Conservation (phyloP, 2,329 filamentous ascomycete species). For the Ceratocystis huliohia region DNA sequence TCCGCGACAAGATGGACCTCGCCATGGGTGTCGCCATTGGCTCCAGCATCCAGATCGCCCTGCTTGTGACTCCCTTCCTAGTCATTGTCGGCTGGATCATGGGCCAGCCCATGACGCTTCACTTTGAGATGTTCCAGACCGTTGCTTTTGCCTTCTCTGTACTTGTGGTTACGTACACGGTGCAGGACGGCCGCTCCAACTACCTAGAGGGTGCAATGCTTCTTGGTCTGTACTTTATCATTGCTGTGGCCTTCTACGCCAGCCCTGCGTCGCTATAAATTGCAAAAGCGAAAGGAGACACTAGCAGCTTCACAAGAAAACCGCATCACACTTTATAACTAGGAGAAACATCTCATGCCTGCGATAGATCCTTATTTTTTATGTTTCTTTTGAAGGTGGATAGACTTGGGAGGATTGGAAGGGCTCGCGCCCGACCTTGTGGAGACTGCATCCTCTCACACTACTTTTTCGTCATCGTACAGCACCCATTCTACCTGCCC, state of each 20-base stretch:
- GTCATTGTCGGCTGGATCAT: slow-evolving; percentile 73
- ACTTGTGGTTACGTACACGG: slow-evolving; percentile 61
- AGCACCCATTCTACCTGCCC: too few species aligned
- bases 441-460: too few species aligned
- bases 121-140: slow-evolving; percentile 82
- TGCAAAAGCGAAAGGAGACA: background rate
- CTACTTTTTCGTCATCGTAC: too few species aligned
- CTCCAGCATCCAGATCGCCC: slow-evolving; percentile 69
- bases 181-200: slow-evolving; percentile 73
- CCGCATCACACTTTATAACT: too few species aligned
- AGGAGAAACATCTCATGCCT: background rate
- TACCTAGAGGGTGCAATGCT: slow-evolving; percentile 70
- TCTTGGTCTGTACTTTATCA: slow-evolving; percentile 43
- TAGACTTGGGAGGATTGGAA: too few species aligned
- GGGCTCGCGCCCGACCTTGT: too few species aligned
- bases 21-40: slow-evolving; percentile 71
- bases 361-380: background rate
- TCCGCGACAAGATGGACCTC: slow-evolving; percentile 63
- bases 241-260: slow-evolving; percentile 48
- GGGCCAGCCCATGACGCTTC: slow-evolving; percentile 58
- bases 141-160: slow-evolving; percentile 66
- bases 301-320: background rate
- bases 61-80: slow-evolving; percentile 68
- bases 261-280: slow-evolving; percentile 30
- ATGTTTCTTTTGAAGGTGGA: background rate